Evolutionary conservation across 352 stramenopile species (phyloP).

Genomic region (Phytophthora cryptogea): DNA sequence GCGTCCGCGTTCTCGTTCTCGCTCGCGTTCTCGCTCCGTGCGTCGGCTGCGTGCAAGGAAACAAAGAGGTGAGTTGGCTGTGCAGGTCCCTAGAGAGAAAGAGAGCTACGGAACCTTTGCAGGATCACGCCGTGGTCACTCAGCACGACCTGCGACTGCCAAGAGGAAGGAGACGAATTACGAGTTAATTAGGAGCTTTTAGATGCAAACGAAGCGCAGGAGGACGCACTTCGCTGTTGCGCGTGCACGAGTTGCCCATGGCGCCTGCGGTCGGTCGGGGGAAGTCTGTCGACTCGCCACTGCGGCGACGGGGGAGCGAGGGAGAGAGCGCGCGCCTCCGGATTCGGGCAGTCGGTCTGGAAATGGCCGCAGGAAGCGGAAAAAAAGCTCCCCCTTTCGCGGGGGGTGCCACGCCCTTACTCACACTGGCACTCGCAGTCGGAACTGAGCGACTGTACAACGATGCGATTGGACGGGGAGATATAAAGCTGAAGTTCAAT

Average conservation of each 20-base stretch:
- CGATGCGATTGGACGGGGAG: too few relatives aligned
- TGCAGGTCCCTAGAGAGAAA: slow-evolving; percentile 12
- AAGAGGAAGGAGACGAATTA: too few relatives aligned
- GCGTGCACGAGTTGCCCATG: slow-evolving; percentile 72
- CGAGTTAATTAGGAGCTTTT: too few relatives aligned
- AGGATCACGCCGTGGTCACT: slow-evolving; percentile 52
- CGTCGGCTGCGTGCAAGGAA: slow-evolving; percentile 7
- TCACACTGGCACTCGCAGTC: slow-evolving; percentile 11
- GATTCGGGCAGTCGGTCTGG: slow-evolving; percentile 32
- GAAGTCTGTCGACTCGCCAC: slow-evolving; percentile 21
- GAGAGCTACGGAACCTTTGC: slow-evolving; percentile 34
- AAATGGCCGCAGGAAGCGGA: slow-evolving; percentile 31
- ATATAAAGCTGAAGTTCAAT: too few relatives aligned
- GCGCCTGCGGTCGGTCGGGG: slow-evolving; percentile 1
- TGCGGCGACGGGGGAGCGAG: slow-evolving; percentile 8
- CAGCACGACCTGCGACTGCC: slow-evolving; percentile 70
- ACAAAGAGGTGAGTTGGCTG: background rate
- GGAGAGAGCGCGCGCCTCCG: slow-evolving; percentile 8
- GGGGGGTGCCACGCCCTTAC: slow-evolving; percentile 22
- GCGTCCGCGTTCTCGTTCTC: slow-evolving; percentile 53
- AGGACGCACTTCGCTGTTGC: slow-evolving; percentile 48
- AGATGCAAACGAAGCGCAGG: background rate
- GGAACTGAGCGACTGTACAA: too few relatives aligned
- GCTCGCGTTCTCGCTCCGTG: slow-evolving; percentile 25
- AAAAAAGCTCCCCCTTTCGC: slow-evolving; percentile 35